These are phyloP conservation scores for Penicillium flavigenum DNA, from an alignment of 495 filamentous ascomycete species.

Conservation along the genomic window DNA sequence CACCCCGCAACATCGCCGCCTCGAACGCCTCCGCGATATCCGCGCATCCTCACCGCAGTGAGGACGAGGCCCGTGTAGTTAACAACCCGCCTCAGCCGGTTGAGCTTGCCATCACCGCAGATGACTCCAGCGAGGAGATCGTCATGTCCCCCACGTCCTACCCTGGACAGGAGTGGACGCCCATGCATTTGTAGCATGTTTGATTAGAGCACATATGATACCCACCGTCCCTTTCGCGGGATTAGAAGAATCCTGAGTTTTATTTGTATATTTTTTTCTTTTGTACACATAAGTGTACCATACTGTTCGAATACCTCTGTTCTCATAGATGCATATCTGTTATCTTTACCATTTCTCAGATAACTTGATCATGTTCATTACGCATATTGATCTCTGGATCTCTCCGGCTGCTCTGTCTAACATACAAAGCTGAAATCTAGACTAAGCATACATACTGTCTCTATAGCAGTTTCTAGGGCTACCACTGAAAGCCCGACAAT, in stretches of 20 bases:
- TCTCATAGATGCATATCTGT: background rate
- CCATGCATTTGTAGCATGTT: conserved; percentile 33
- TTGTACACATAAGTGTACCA: background rate
- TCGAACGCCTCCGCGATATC: conserved; percentile 15
- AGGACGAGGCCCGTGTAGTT: conserved; percentile 22
- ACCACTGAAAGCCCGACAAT: background rate
- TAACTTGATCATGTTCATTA: background rate
- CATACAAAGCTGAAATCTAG: too few species aligned
- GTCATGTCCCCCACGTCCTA: conserved; percentile 77
- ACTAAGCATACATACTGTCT: too few species aligned
- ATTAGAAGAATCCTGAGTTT: background rate
- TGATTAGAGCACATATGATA: conserved; percentile 19
- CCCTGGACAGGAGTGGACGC: conserved; percentile 82
- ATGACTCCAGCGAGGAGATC: conserved; percentile 55
- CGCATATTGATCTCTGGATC: background rate
- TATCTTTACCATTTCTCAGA: background rate
- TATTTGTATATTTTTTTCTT: background rate
- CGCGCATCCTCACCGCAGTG: conserved; percentile 28
- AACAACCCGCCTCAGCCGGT: conserved; percentile 29
- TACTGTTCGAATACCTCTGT: background rate
- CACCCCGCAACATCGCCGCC: conserved; percentile 12
- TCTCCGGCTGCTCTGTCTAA: background rate
- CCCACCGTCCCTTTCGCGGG: conserved; percentile 20
- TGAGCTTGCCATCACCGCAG: conserved; percentile 43
- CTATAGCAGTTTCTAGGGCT: too few species aligned